Percentiles rank a stretch among this genome's conserved stretches.
These are phyloP conservation scores for Coprinopsis marcescibilis DNA, from an alignment of 768 basidiomycete genomes.

Conservation along the genomic window DNA sequence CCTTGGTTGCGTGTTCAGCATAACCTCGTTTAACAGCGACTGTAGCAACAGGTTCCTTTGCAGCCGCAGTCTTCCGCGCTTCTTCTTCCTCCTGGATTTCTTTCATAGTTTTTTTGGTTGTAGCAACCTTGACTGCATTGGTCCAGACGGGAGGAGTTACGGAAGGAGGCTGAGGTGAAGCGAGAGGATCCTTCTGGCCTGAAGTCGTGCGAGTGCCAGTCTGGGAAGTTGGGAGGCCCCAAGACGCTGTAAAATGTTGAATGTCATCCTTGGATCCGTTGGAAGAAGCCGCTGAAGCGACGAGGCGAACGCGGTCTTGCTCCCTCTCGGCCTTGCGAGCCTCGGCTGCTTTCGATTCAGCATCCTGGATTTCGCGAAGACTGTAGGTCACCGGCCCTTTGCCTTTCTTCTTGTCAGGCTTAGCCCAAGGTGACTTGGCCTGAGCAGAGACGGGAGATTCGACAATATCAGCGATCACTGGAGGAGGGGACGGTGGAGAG, in stretches of 20 bases:
- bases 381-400: slow-evolving; percentile 66
- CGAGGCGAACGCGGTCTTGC: slow-evolving; percentile 60
- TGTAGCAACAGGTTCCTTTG: slow-evolving; percentile 54
- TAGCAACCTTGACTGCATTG: slow-evolving; percentile 44
- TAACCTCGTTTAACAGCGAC: slow-evolving; percentile 64
- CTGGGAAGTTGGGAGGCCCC: slow-evolving; percentile 86
- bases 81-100: slow-evolving; percentile 99
- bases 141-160: slow-evolving; percentile 66
- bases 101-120: slow-evolving; percentile 89
- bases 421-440: slow-evolving; percentile 12
- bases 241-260: slow-evolving; percentile 64
- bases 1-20: slow-evolving; percentile 76
- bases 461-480: slow-evolving; percentile 5
- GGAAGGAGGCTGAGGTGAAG: slow-evolving; percentile 17
- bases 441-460: slow-evolving; percentile 5
- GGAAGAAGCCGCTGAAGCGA: slow-evolving; percentile 35
- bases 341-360: slow-evolving; percentile 78
- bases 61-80: slow-evolving; percentile 61
- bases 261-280: slow-evolving; percentile 46
- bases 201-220: slow-evolving; percentile 45
- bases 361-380: slow-evolving; percentile 92
- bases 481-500: slow-evolving; percentile 3
- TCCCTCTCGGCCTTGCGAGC: slow-evolving; percentile 63
- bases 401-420: slow-evolving; percentile 46
- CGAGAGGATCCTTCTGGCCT: slow-evolving; percentile 32